Evolutionary conservation across 2,329 filamentous ascomycete genomes (phyloP).

Genomic region (Bipolaris bicolor): DNA sequence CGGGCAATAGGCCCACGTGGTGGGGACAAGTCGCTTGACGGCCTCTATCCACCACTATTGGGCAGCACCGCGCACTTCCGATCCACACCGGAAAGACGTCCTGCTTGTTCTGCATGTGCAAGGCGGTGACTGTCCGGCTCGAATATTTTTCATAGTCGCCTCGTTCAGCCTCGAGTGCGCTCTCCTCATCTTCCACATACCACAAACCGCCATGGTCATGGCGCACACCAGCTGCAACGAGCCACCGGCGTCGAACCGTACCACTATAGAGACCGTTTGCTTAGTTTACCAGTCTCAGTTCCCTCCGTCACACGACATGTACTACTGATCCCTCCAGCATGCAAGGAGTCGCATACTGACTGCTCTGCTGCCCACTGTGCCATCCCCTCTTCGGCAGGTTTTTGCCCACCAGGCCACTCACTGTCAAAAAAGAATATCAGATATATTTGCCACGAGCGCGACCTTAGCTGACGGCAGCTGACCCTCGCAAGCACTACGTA

Average conservation of each 20-base stretch:
- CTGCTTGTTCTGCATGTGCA: slow-evolving; percentile 25
- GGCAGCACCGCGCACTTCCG: slow-evolving; percentile 21
- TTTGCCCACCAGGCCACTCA: slow-evolving; percentile 29
- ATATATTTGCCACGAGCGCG: slow-evolving; percentile 44
- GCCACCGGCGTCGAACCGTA: slow-evolving; percentile 10
- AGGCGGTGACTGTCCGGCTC: slow-evolving; percentile 41
- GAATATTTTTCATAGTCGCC: slow-evolving; percentile 19
- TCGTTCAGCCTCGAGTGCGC: slow-evolving; percentile 14
- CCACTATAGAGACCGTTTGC: slow-evolving; percentile 28
- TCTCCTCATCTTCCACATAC: slow-evolving; percentile 22
- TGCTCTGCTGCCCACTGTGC: slow-evolving; percentile 35
- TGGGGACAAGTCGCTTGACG: slow-evolving; percentile 20
- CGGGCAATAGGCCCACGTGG: slow-evolving; percentile 12
- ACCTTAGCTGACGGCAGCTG: slow-evolving; percentile 30
- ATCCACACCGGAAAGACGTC: slow-evolving; percentile 22
- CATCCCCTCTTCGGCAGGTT: slow-evolving; percentile 25
- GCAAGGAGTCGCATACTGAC: slow-evolving; percentile 44
- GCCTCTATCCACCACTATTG: slow-evolving; percentile 21
- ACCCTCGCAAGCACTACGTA: slow-evolving; percentile 37
- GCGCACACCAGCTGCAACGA: slow-evolving; percentile 10
- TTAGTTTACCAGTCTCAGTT: slow-evolving; percentile 37
- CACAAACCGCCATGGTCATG: slow-evolving; percentile 32
- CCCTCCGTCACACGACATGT: slow-evolving; percentile 42
- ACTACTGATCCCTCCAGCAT: slow-evolving; percentile 44
- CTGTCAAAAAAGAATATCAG: slow-evolving; percentile 39